These are phyloP conservation scores for Zoysia japonica DNA, from an alignment of 176 grass and related monocot species.

Conservation along the genomic window DNA sequence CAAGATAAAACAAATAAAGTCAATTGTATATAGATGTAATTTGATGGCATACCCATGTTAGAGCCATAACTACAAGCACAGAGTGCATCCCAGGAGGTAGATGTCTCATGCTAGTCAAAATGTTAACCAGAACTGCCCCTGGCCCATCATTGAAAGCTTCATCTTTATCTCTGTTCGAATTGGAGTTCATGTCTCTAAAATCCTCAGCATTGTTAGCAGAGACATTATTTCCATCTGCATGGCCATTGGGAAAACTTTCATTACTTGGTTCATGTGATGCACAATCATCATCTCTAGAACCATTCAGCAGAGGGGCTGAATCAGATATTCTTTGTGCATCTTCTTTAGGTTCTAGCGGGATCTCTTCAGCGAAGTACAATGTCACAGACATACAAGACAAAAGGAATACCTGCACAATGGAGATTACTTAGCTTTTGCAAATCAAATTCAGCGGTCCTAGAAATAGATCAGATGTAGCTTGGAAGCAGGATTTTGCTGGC, in stretches of 20 bases:
- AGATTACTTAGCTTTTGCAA: slow-evolving; percentile 32
- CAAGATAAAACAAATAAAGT: slow-evolving; percentile 1
- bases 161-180: slow-evolving; percentile 40
- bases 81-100: slow-evolving; percentile 89
- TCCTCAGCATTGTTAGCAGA: slow-evolving; percentile 40
- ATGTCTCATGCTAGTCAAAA: slow-evolving; percentile 96
- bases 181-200: slow-evolving; percentile 40
- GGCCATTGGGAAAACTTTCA: slow-evolving; percentile 48
- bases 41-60: slow-evolving; percentile 77
- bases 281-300: slow-evolving; percentile 52
- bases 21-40: slow-evolving; percentile 1
- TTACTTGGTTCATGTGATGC: slow-evolving; percentile 49
- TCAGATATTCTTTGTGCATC: slow-evolving; percentile 59
- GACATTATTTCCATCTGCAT: slow-evolving; percentile 35
- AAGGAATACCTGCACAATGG: slow-evolving; percentile 78
- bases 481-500: slow-evolving; percentile 4
- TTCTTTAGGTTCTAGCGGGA: slow-evolving; percentile 59
- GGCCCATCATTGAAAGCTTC: slow-evolving; percentile 84
- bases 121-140: slow-evolving; percentile 88
- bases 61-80: slow-evolving; percentile 94
- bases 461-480: neutral
- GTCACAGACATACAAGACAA: slow-evolving; percentile 87
- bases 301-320: slow-evolving; percentile 81
- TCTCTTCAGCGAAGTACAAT: slow-evolving; percentile 94
- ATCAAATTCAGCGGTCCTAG: neutral